Base-by-base conservation (phyloP, 106 monocot species). In the Dioscorea zingiberensis region DNA sequence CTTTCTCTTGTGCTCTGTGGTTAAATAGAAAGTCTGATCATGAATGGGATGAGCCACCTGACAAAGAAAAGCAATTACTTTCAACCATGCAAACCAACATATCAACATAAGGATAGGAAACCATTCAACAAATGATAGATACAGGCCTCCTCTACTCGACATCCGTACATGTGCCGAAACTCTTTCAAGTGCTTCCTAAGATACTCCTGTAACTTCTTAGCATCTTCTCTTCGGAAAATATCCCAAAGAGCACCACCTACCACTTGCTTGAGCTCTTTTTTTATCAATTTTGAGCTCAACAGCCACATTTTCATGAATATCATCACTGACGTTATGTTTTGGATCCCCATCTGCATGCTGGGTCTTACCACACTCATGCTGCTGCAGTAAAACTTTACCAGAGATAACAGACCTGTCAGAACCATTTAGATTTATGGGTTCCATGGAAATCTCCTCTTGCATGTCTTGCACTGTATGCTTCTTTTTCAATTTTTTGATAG, bases 201-300 rank as follows among this genome's bases (percentile, higher is more conserved):
- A 28, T 74, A 80, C 21, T 49, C 65, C 32, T 74, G 45, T 1
- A 80, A 51, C 59, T 61, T 45, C 24, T 38, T 17, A 27, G 27
- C 48, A 55, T 75, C 80, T 67, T 80, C 80, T 48, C 71, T 74
- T 22, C 66, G 51, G 55, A 80, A 80, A 28, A 80, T 80, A 14
- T 80, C 80, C 80, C 80, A 80, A 6, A 80, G 54, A 18, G 80
- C 80, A 60, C 80, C 80, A 57, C 70, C 80, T 28, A 70, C 38
- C 7, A 15, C 21, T 44, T 9, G 9, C 22, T 47, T 25, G 4
- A n/a, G 13, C 24, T 55, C 19, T 18, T 16, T 21, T 19, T 27
- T 27, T n/a, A 16, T 47, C n/a, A 46, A 25, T 22, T 55, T 62
- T 49, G 13, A 48, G 9, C 38, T 38, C 38, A 6, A 1, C 38